phyloP scores from a whole-genome alignment of 495 filamentous ascomycete species.

The Penicillium riverlandense region DNA sequence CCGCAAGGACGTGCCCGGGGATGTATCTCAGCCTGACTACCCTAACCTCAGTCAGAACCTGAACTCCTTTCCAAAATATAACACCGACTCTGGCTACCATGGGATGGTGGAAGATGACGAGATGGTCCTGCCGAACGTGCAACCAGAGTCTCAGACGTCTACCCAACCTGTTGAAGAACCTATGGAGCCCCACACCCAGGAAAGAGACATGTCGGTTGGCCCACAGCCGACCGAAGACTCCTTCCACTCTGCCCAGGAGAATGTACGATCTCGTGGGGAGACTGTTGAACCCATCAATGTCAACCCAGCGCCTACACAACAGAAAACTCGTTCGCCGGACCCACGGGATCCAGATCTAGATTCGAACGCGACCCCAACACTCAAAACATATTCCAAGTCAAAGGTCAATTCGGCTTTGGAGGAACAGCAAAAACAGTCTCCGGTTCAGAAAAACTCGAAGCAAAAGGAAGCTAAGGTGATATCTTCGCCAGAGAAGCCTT shows the following conservation, averaged over 20 bases:
- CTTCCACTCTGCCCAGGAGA: constrained; percentile 64
- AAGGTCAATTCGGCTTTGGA: background rate
- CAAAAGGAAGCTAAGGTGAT: constrained; percentile 1
- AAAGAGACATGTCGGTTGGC: constrained; percentile 26
- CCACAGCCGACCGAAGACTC: constrained; percentile 50
- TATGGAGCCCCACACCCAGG: constrained; percentile 17
- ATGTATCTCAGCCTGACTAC: constrained; percentile 21
- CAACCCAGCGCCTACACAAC: constrained; percentile 17
- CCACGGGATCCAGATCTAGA: constrained; percentile 4
- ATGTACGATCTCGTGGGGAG: constrained; percentile 34
- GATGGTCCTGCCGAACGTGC: constrained; percentile 25
- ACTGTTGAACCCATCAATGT: constrained; percentile 28
- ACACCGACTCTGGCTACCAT: constrained; percentile 76
- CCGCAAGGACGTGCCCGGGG: constrained; percentile 14
- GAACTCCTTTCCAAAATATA: constrained; percentile 35
- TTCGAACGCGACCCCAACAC: constrained; percentile 12
- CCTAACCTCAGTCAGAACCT: constrained; percentile 28
- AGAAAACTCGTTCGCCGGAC: constrained; percentile 4
- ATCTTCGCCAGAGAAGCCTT: constrained; percentile 16
- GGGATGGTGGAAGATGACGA: constrained; percentile 54
- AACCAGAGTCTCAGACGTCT: constrained; percentile 26
- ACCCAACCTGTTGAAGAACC: constrained; percentile 28
- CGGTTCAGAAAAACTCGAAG: constrained; percentile 3
- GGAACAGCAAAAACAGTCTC: constrained; percentile 8
- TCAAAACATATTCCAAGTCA: constrained; percentile 2